Evolutionary conservation across 441 rosid genomes (phyloP).

Genomic region (Euphorbia schlechtendalii): DNA sequence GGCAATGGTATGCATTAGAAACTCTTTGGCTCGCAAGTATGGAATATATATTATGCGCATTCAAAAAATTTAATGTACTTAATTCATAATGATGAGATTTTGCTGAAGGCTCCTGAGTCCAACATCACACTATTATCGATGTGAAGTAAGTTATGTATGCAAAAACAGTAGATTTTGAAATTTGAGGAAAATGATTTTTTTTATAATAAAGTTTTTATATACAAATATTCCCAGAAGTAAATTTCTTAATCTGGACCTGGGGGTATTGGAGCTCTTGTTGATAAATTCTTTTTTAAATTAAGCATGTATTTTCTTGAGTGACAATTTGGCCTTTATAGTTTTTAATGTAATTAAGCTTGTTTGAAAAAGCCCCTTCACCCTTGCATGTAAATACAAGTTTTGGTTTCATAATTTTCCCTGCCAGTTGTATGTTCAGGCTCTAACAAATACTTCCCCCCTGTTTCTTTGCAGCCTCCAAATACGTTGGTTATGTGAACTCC

Average conservation of each 20-base stretch:
- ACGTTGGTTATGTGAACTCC: constrained; percentile 86
- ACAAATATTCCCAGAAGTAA: too few species aligned
- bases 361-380: neutral
- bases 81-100: neutral
- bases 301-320: neutral
- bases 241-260: too few species aligned
- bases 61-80: neutral
- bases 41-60: neutral
- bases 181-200: neutral
- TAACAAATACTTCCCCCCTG: constrained; percentile 13
- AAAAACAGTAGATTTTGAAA: too few species aligned
- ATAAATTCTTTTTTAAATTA: neutral
- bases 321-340: neutral
- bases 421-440: neutral
- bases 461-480: constrained; percentile 77
- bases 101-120: neutral
- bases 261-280: too few species aligned
- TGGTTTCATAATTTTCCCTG: neutral
- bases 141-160: too few species aligned
- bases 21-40: neutral
- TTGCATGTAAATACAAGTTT: neutral
- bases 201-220: neutral
- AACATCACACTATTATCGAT: too few species aligned
- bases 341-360: neutral
- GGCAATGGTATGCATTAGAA: neutral